Conservation (phyloP, 192 early-diverging fungal species). For the Backusella psychrophila region DNA sequence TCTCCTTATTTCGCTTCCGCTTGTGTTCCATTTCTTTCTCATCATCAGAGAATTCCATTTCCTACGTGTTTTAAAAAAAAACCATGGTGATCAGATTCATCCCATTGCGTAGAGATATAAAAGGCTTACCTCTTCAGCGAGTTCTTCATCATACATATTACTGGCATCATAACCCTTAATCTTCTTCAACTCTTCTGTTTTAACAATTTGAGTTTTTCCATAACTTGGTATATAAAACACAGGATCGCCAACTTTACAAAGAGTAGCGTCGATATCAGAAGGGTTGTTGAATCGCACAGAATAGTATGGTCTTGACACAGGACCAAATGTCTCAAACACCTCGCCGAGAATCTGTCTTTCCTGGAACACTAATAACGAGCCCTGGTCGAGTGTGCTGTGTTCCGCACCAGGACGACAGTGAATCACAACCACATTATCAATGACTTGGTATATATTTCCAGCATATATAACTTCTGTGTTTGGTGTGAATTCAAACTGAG, state of each 20-base stretch:
- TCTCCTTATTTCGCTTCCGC: constrained; percentile 43
- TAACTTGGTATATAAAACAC: constrained; percentile 68
- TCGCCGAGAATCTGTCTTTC: constrained; percentile 64
- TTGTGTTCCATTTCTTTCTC: constrained; percentile 75
- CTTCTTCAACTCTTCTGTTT: constrained; percentile 58
- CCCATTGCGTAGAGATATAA: not conserved
- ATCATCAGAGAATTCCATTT: constrained; percentile 95
- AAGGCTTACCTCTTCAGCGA: constrained; percentile 55
- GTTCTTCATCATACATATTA: constrained; percentile 92
- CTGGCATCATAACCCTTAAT: constrained; percentile 90
- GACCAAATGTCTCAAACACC: constrained; percentile 93
- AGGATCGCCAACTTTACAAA: constrained; percentile 39
- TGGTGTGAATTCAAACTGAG: constrained; percentile 44
- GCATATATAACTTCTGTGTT: constrained; percentile 50
- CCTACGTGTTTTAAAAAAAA: constrained; percentile 34
- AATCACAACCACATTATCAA: constrained; percentile 75
- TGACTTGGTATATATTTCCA: constrained; percentile 67
- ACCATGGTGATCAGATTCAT: not conserved
- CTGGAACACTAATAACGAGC: constrained; percentile 64
- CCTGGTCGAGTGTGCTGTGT: constrained; percentile 68
- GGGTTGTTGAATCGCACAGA: constrained; percentile 70
- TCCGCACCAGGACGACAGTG: constrained; percentile 46
- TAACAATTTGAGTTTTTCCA: constrained; percentile 56
- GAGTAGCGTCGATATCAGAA: constrained; percentile 54
- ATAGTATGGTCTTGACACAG: constrained; percentile 80